These are phyloP conservation scores for Dalbergia cultrata DNA, from an alignment of 306 rosid genomes.

Conservation along the genomic window DNA sequence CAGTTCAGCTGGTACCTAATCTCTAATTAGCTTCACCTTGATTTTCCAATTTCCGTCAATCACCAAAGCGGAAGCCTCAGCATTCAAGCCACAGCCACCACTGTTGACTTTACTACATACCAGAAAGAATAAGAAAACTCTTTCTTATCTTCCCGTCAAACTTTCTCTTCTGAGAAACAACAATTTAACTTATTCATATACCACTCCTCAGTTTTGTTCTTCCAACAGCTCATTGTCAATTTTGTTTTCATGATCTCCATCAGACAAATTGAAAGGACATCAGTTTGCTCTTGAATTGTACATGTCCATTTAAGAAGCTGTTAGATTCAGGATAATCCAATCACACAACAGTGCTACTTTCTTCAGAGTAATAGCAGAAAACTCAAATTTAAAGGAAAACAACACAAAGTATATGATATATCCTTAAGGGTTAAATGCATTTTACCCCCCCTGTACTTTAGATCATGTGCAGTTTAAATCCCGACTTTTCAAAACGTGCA, in stretches of 20 bases:
- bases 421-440: not conserved
- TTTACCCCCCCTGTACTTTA: too few species aligned
- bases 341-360: not conserved
- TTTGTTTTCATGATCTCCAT: not conserved
- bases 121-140: not conserved
- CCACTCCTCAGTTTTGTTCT: not conserved
- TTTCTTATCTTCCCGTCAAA: not conserved
- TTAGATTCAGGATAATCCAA: constrained; percentile 16
- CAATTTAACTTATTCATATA: not conserved
- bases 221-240: not conserved
- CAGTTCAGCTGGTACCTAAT: too few species aligned
- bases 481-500: too few species aligned
- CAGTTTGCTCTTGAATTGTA: not conserved
- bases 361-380: not conserved
- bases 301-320: not conserved
- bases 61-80: constrained; percentile 58
- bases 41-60: constrained; percentile 76
- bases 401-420: not conserved
- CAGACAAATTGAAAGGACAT: not conserved
- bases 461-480: too few species aligned
- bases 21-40: not conserved
- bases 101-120: not conserved
- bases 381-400: not conserved
- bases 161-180: not conserved
- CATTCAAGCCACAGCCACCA: constrained; percentile 40